phyloP scores from a whole-genome alignment of 2,329 filamentous ascomycete species.

The Plectosphaerella plurivora region DNA sequence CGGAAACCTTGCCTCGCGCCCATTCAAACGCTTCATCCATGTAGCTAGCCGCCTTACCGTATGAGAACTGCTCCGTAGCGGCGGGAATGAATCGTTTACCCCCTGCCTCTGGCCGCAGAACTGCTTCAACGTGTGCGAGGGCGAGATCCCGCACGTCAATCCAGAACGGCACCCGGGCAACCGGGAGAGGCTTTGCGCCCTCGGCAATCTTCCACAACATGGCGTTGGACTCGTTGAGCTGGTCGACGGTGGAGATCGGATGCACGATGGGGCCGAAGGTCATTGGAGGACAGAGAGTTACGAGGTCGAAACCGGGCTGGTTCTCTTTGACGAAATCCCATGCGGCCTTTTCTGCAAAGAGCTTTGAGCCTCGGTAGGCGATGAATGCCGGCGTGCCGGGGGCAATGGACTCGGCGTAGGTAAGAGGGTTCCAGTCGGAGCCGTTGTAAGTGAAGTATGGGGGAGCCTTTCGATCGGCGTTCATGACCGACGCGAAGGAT shows the following conservation, averaged over 20 bases:
- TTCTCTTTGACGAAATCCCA: conserved; percentile 28
- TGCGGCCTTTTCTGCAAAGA: conserved; percentile 26
- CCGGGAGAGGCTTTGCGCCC: conserved; percentile 28
- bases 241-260: conserved; percentile 24
- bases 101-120: conserved; percentile 27
- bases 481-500: conserved; percentile 63
- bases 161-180: conserved; percentile 34
- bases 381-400: conserved; percentile 32
- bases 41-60: conserved; percentile 36
- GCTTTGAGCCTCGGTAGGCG: conserved; percentile 28
- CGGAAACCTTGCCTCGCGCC: conserved; percentile 22
- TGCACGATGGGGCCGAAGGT: conserved; percentile 39
- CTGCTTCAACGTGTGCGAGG: conserved; percentile 35
- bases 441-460: conserved; percentile 49
- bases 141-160: conserved; percentile 43
- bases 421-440: conserved; percentile 54
- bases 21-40: conserved; percentile 34
- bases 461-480: conserved; percentile 39
- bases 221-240: conserved; percentile 37
- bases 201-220: conserved; percentile 34
- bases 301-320: conserved; percentile 34
- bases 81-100: conserved; percentile 34
- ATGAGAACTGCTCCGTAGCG: conserved; percentile 39
- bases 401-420: conserved; percentile 40
- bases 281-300: conserved; percentile 39